Conservation (phyloP, 306 rosid species). For the Malus domestica region DNA sequence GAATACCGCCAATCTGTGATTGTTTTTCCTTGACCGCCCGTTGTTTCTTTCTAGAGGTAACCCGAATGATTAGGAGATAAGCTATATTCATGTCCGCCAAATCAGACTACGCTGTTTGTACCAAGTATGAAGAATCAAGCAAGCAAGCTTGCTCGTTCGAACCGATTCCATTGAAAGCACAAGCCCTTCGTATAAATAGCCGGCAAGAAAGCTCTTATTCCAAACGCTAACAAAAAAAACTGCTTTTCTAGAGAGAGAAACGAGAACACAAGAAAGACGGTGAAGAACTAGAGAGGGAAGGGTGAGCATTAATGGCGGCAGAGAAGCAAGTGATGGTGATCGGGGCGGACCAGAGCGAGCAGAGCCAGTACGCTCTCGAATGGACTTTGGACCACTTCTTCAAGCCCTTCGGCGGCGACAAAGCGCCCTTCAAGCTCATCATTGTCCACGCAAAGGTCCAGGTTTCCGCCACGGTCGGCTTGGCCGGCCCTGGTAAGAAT, state of each 20-base stretch:
- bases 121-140: background rate
- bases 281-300: background rate
- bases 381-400: slow-evolving; percentile 65
- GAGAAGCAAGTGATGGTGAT: slow-evolving; percentile 63
- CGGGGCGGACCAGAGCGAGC: slow-evolving; percentile 64
- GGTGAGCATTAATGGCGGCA: slow-evolving; percentile 13
- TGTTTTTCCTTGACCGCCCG: background rate
- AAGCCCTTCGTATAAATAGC: background rate
- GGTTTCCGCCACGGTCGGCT: slow-evolving; percentile 32
- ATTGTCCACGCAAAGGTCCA: slow-evolving; percentile 55
- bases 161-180: background rate
- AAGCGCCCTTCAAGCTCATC: slow-evolving; percentile 45
- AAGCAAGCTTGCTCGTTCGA: background rate
- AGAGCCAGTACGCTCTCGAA: slow-evolving; percentile 44
- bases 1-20: too few relatives aligned
- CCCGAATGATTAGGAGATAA: background rate
- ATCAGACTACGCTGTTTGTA: background rate
- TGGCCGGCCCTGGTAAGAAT: slow-evolving; percentile 62
- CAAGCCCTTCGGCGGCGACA: background rate
- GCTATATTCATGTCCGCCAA: background rate
- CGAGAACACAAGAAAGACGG: background rate
- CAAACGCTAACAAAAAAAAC: background rate
- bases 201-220: background rate
- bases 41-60: background rate
- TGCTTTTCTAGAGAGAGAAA: background rate